These are phyloP conservation scores for Porodaedalea pini DNA, from an alignment of 1,284 basidiomycete species.

Conservation along the genomic window DNA sequence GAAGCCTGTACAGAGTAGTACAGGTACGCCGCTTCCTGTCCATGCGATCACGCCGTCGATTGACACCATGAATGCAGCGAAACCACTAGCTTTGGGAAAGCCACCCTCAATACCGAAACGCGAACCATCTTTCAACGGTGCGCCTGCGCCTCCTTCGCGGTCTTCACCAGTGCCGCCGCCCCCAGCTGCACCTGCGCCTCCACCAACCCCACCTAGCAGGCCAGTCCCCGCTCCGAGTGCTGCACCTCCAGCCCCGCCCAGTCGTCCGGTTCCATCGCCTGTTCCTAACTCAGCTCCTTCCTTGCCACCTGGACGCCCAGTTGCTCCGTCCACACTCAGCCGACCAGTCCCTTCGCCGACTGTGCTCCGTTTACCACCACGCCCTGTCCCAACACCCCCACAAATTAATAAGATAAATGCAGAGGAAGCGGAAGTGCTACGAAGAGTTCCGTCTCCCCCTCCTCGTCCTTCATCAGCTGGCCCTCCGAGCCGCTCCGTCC, in stretches of 20 bases:
- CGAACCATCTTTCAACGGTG: conserved; percentile 33
- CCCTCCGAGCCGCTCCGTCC: conserved; percentile 21
- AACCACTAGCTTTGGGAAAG: conserved; percentile 58
- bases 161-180: conserved; percentile 28
- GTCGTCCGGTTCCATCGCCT: conserved; percentile 29
- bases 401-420: conserved; percentile 28
- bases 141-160: conserved; percentile 33
- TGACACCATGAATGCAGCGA: conserved; percentile 39
- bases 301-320: conserved; percentile 27
- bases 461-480: conserved; percentile 28
- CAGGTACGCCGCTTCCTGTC: conserved; percentile 41
- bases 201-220: conserved; percentile 28
- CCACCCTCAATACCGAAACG: conserved; percentile 66
- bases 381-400: conserved; percentile 27
- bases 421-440: conserved; percentile 20
- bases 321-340: conserved; percentile 18
- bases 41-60: conserved; percentile 15
- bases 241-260: conserved; percentile 23
- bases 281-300: conserved; percentile 27
- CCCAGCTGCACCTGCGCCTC: conserved; percentile 17
- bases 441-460: conserved; percentile 27
- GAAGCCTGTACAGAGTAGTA: conserved; percentile 65
- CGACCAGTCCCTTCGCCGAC: conserved; percentile 38
- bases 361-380: conserved; percentile 26
- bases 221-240: conserved; percentile 25